These are phyloP conservation scores for Phylloporus gajari DNA, from an alignment of 1,284 basidiomycete species.

Conservation along the genomic window DNA sequence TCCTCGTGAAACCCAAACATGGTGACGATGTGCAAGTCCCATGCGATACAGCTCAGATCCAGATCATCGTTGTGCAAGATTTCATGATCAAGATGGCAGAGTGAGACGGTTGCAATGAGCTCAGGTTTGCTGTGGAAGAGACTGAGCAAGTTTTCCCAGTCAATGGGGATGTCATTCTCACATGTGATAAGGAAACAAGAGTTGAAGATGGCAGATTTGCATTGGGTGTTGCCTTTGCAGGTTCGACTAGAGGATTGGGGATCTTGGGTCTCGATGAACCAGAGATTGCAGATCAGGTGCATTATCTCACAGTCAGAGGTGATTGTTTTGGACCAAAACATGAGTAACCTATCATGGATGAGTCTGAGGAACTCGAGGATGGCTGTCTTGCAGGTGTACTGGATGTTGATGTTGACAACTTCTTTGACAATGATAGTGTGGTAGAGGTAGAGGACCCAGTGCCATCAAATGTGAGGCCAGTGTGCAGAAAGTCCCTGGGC, in stretches of 20 bases:
- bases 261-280: slow-evolving; percentile 41
- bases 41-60: slow-evolving; percentile 41
- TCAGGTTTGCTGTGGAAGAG: slow-evolving; percentile 33
- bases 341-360: slow-evolving; percentile 34
- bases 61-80: slow-evolving; percentile 24
- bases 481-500: slow-evolving; percentile 22
- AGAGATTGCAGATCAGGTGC: slow-evolving; percentile 42
- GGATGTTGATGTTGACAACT: slow-evolving; percentile 16
- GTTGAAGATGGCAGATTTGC: slow-evolving; percentile 44
- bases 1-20: slow-evolving; percentile 30
- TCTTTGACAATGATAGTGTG: slow-evolving; percentile 20
- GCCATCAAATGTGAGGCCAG: slow-evolving; percentile 39
- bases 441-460: slow-evolving; percentile 40
- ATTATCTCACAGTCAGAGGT: slow-evolving; percentile 38
- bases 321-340: slow-evolving; percentile 39
- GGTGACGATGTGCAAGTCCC: slow-evolving; percentile 43
- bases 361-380: slow-evolving; percentile 41
- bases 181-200: slow-evolving; percentile 40
- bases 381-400: slow-evolving; percentile 36
- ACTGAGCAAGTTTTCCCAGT: slow-evolving; percentile 37
- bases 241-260: slow-evolving; percentile 37
- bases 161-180: slow-evolving; percentile 27
- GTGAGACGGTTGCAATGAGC: slow-evolving; percentile 31
- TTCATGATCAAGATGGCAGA: slow-evolving; percentile 40
- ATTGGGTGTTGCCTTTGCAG: slow-evolving; percentile 21